Base-by-base conservation (phyloP, 371 early-diverging fungal genomes). In the Haplosporangium sp. region DNA sequence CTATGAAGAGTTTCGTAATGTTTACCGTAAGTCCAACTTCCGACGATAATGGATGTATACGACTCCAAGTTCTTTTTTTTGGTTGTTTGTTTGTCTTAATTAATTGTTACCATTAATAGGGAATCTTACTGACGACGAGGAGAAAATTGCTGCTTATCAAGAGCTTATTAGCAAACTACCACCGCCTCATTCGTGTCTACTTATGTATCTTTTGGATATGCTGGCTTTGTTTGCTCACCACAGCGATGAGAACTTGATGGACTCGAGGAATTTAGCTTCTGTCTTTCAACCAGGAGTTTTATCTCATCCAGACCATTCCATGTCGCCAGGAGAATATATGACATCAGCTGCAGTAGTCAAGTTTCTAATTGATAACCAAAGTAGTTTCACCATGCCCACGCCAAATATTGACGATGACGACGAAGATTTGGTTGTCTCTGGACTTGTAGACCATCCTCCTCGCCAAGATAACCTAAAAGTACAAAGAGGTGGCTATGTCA, bases 281-380 rank as follows among this genome's bases (percentile, higher is more conserved):
- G 86, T 90, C n/a, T 91, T 91, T 83, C 86, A 90, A 47, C 92
- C 92, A 65, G 86, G 85, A 20, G 84, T 90, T 15, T 69, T 91
- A 7, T 87, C 88, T 3, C 88, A 89, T 63, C 90, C 90, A 35
- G 84, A 84, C 53, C 88, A 90, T 67, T 83, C 85, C 60, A 82
- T 88, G 75, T 85, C 84, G 17, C 88, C 88, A 6, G 87, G 85
- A 27, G 86, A 89, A 55, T 90, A 90, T 67, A 88, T 87, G 62
- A 82, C 85, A 37, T 88, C 88, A 11, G 88, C 90, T 20, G 77
- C 82, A 40, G 90, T 91, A 11, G 68, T 92, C 1, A 88, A 86
- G 45, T 89, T 89, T 61, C 64, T 90, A 19, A 89, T 90, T 50
- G 85, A 86, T 61, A 75, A 88, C 67, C 88, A 88, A 57, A 79